These are phyloP conservation scores for Solanum okadae DNA, from an alignment of 257 asterid genomes.

Conservation along the genomic window DNA sequence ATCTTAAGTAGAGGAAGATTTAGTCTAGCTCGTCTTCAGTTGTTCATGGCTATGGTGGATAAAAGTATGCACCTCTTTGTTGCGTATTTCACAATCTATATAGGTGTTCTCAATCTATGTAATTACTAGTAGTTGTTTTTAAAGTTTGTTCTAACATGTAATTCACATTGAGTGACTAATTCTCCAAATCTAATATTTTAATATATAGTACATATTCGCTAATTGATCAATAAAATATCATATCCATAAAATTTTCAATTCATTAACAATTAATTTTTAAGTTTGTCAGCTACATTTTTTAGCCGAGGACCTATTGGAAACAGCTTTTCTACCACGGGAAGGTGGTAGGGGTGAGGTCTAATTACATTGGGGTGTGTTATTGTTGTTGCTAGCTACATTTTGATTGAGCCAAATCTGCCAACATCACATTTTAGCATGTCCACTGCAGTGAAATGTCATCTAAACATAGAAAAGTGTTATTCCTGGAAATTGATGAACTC, in stretches of 20 bases:
- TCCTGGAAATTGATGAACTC: not conserved
- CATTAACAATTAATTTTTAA: not conserved
- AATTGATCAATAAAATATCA: not conserved
- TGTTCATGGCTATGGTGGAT: not conserved
- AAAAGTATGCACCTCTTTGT: not conserved
- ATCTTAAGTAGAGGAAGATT: not conserved
- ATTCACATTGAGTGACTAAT: not conserved
- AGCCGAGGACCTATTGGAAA: not conserved
- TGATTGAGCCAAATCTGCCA: not conserved
- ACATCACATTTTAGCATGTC: not conserved
- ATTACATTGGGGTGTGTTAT: not conserved
- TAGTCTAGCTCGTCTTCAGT: not conserved
- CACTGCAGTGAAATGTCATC: not conserved
- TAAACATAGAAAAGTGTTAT: not conserved
- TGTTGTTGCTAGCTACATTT: not conserved
- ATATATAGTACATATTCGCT: not conserved
- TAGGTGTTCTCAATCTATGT: not conserved
- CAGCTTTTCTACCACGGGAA: not conserved
- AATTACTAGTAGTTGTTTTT: not conserved
- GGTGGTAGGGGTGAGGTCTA: not conserved
- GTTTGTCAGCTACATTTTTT: not conserved
- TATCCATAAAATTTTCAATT: not conserved
- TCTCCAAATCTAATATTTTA: not conserved
- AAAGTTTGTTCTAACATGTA: not conserved
- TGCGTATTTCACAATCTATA: not conserved